These are phyloP conservation scores for Fistulinella cinereoalba DNA, from an alignment of 1,284 basidiomycete species.

Conservation along the genomic window DNA sequence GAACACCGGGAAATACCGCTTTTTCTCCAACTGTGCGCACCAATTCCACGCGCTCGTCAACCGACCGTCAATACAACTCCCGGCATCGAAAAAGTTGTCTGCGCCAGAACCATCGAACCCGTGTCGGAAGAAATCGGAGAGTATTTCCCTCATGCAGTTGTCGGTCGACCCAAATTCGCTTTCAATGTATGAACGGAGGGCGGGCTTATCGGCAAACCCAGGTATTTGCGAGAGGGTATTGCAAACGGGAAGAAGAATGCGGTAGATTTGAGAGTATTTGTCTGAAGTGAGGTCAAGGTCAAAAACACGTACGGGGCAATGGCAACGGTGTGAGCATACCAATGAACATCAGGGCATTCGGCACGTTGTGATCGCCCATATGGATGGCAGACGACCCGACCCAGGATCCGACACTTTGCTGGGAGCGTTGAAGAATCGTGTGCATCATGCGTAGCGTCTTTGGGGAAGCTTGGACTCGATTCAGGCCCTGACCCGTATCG, in stretches of 20 bases:
- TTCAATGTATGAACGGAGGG: conserved; percentile 71
- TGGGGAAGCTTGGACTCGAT: conserved; percentile 77
- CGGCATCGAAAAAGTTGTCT: conserved; percentile 77
- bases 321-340: conserved; percentile 40
- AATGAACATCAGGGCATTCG: conserved; percentile 80
- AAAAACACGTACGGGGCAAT: no score
- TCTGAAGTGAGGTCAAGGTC: conserved; percentile 36
- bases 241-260: conserved; percentile 79
- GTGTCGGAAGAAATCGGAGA: conserved; percentile 79
- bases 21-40: conserved; percentile 79
- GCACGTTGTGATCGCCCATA: conserved; percentile 82
- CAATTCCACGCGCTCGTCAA: conserved; percentile 85
- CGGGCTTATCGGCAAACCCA: conserved; percentile 58
- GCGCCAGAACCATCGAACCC: conserved; percentile 82
- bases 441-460: conserved; percentile 86
- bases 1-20: conserved; percentile 76
- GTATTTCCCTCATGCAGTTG: conserved; percentile 61
- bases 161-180: conserved; percentile 75
- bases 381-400: conserved; percentile 61
- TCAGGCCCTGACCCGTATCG: conserved; percentile 80
- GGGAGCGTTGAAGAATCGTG: conserved; percentile 73
- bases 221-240: conserved; percentile 73
- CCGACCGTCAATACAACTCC: conserved; percentile 60
- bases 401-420: conserved; percentile 75
- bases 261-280: conserved; percentile 85